Evolutionary conservation across 1,284 basidiomycete species (phyloP), one percentile per base, ranked within the genome.

Genomic region (Rhodotorula sp.): DNA sequence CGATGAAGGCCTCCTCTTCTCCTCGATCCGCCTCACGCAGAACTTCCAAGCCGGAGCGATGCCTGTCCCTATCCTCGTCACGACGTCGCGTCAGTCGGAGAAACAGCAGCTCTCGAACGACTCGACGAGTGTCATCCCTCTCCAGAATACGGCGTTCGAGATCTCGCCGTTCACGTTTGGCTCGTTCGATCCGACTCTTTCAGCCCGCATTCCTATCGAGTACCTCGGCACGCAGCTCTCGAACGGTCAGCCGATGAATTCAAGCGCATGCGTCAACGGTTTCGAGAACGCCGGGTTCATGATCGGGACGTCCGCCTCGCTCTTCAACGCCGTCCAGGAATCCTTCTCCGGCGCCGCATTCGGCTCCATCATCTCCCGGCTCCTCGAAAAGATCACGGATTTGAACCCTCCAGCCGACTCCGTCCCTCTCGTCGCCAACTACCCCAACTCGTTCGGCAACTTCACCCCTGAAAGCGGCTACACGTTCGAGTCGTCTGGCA

Each of bases 121-220:
- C 22, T 60, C 52, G 22, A 62, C 64, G 11, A 67, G 67, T 10
- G 67, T 71, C 50, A 73, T 75, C 40, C 71, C 73, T 11, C 69
- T 73, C 44, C 15, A 44, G 26, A 75, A 74, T 62, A 76, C 73
- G 20, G 71, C 62, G 24, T 74, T 72, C 31, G 67, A 70, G 86
- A 85, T 88, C 28, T 84, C 86, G 0, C 87, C 87, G 0, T 78
- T 85, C 72, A 87, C 89, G 70, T 83, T 87, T 68, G 88, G 87
- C 9, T 88, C 87, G 4, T 89, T 84, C 80, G 88, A 89, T 76
- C 87, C 87, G 10, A 82, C 79, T 64, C 79, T 89, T 9, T 85
- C 85, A 48, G 85, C 86, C 0, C 87, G 86, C 77, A 82, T 85
- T 75, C 70, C 63, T 1, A 78, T 86, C 47, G 80, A 84, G 0